phyloP scores from a whole-genome alignment of 78 protist genomes.

The Neovahlkampfia damariscottae region DNA sequence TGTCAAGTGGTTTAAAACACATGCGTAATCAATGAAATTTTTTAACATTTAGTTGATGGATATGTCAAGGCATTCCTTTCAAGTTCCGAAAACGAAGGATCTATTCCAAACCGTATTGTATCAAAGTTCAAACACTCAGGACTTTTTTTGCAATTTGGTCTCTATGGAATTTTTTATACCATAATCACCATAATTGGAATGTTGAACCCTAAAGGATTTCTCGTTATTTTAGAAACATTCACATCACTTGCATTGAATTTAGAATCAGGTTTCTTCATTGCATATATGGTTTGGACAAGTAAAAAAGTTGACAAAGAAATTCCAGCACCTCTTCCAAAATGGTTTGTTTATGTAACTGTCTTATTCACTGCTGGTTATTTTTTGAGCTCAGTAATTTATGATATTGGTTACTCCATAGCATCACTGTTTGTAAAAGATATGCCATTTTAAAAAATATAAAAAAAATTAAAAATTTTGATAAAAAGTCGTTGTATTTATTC shows the following conservation, averaged over 20 bases:
- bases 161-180: not conserved
- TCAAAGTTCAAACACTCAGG: not conserved
- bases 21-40: no score
- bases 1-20: conserved; percentile 23
- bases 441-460: conserved; percentile 2
- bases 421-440: not conserved
- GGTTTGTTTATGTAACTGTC: not conserved
- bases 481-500: no score
- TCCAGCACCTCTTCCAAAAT: not conserved
- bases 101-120: not conserved
- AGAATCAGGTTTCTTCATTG: conserved; percentile 27
- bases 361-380: not conserved
- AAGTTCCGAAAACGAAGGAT: not conserved
- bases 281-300: conserved; percentile 11
- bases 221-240: conserved; percentile 15
- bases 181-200: conserved; percentile 8
- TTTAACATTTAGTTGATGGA: no score
- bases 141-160: not conserved
- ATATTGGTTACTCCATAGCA: not conserved
- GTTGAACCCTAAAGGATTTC: not conserved
- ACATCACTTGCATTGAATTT: conserved; percentile 8
- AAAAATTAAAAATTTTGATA: no score
- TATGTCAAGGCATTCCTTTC: not conserved
- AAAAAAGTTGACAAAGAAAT: not conserved
- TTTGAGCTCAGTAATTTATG: not conserved